Percentiles rank a stretch among this genome's conserved stretches.
phyloP scores from a whole-genome alignment of 148 eudicot species.

The Fagopyrum esculentum region DNA sequence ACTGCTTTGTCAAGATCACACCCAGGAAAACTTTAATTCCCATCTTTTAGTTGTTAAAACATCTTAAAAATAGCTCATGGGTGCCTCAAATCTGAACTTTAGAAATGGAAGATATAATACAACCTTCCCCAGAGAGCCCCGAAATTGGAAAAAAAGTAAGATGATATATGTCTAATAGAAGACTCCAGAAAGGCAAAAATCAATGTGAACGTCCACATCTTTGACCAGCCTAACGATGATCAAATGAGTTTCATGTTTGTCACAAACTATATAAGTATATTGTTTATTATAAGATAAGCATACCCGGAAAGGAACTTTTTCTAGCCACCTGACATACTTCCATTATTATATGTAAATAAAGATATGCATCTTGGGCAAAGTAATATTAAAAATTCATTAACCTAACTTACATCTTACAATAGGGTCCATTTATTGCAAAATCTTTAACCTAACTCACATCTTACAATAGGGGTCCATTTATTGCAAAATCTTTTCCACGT shows the following conservation, averaged over 20 bases:
- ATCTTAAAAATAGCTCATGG: not conserved
- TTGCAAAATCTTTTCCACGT: not conserved
- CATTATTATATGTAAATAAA: not conserved
- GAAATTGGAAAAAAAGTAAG: not conserved
- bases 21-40: not conserved
- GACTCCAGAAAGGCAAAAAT: not conserved
- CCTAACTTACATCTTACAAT: conserved; percentile 5
- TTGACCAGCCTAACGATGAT: conserved; percentile 11
- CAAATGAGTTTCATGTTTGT: conserved; percentile 4
- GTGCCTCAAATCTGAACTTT: not conserved
- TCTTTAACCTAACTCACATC: not conserved
- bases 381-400: not conserved
- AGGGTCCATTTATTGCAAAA: not conserved
- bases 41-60: not conserved
- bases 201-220: conserved; percentile 7
- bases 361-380: not conserved
- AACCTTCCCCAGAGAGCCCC: conserved; percentile 6
- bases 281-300: not conserved
- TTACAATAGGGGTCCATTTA: not conserved
- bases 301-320: conserved; percentile 6
- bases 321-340: conserved; percentile 6
- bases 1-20: not conserved
- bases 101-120: not conserved
- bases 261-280: conserved; percentile 3
- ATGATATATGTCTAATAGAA: not conserved